Evolutionary conservation across 352 stramenopile species (phyloP).

Genomic region (Pythium sukuiense): DNA sequence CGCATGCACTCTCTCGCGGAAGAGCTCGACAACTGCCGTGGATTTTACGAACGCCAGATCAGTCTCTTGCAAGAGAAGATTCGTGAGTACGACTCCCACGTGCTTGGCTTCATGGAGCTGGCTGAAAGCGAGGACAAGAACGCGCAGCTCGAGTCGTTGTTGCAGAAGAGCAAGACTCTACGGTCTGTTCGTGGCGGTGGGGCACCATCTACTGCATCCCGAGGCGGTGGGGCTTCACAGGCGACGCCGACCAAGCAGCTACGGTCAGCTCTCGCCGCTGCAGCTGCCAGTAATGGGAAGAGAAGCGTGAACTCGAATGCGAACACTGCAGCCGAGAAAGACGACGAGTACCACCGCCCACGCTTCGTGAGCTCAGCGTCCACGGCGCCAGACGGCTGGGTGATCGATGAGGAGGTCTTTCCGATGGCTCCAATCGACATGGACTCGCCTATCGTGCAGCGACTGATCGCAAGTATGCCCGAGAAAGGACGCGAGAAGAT

Average conservation of each 20-base stretch:
- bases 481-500: slow-evolving; percentile 66
- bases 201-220: slow-evolving; percentile 1
- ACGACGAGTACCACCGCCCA: slow-evolving; percentile 9
- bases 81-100: slow-evolving; percentile 47
- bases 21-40: slow-evolving; percentile 49
- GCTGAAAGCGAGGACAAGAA: slow-evolving; percentile 44
- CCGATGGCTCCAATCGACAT: slow-evolving; percentile 68
- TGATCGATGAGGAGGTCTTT: slow-evolving; percentile 65
- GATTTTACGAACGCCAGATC: slow-evolving; percentile 58
- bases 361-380: slow-evolving; percentile 31
- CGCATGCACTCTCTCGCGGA: slow-evolving; percentile 48
- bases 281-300: slow-evolving; percentile 11
- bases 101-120: slow-evolving; percentile 46
- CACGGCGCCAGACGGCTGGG: slow-evolving; percentile 45
- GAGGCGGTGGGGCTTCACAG: slow-evolving; percentile 6
- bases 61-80: slow-evolving; percentile 44
- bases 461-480: slow-evolving; percentile 62
- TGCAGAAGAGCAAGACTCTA: slow-evolving; percentile 56
- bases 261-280: slow-evolving; percentile 17
- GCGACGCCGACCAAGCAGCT: slow-evolving; percentile 21
- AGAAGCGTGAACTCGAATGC: background rate
- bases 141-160: slow-evolving; percentile 46
- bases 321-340: slow-evolving; percentile 5
- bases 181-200: slow-evolving; percentile 59
- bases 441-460: slow-evolving; percentile 74